These are phyloP conservation scores for Myriangium duriaei DNA, from an alignment of 2,329 filamentous ascomycete species.

Conservation along the genomic window DNA sequence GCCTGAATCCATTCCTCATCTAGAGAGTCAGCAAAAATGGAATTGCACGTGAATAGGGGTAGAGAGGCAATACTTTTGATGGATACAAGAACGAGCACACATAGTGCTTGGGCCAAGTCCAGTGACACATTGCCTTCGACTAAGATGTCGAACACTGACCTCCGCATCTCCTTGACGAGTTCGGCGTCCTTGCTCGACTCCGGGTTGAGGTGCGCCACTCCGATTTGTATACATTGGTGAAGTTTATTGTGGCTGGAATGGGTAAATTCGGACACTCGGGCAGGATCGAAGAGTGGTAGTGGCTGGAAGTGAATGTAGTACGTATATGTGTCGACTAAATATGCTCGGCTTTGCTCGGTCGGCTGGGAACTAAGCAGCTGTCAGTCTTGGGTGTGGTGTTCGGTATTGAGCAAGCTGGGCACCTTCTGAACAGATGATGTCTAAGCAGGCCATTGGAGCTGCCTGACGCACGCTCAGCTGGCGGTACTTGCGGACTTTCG, in stretches of 20 bases:
- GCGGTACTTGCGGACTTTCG: neutral
- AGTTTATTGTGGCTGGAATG: conserved; percentile 1
- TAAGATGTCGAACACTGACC: neutral
- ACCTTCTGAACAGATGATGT: neutral
- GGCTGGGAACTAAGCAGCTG: neutral
- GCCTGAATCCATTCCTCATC: conserved; percentile 4
- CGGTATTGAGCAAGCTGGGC: neutral
- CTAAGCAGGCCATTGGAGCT: neutral
- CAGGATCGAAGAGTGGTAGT: conserved; percentile 1
- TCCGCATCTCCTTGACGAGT: conserved; percentile 1
- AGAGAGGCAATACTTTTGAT: conserved; percentile 5
- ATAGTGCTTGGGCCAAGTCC: conserved; percentile 1
- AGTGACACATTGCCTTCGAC: neutral
- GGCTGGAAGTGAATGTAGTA: conserved; percentile 5
- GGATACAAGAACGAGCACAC: neutral
- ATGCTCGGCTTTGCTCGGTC: neutral
- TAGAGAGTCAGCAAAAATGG: too few species aligned
- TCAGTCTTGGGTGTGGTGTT: neutral
- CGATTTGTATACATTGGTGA: neutral
- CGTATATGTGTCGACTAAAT: conserved; percentile 1
- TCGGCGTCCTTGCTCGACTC: neutral
- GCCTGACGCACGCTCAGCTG: neutral
- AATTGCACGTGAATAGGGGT: too few species aligned
- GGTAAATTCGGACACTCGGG: neutral
- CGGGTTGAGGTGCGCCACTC: neutral